Conservation (phyloP, 2,329 filamentous ascomycete species). For the Fusarium pseudograminearum region DNA sequence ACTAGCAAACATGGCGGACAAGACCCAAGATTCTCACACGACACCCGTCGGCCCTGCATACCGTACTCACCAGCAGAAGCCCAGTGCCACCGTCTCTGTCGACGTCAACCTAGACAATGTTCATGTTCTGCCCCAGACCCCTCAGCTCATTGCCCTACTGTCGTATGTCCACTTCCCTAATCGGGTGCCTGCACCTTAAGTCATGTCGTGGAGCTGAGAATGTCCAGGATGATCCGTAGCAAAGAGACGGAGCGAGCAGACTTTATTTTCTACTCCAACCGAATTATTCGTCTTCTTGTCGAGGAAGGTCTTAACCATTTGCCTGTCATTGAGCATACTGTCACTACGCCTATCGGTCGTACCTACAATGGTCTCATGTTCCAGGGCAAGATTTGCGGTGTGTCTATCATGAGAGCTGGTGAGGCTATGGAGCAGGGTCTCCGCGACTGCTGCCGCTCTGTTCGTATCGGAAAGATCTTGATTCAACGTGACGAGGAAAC, state of each 20-base stretch:
- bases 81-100: constrained; percentile 88
- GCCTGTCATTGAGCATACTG: constrained; percentile 86
- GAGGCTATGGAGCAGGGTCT: constrained; percentile 99
- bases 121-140: constrained; percentile 89
- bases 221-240: constrained; percentile 91
- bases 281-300: constrained; percentile 95
- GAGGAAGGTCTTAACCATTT: constrained; percentile 98
- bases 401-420: constrained; percentile 97
- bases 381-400: constrained; percentile 97
- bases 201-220: constrained; percentile 39
- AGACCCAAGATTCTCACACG: constrained; percentile 52
- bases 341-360: constrained; percentile 91
- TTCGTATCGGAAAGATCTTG: constrained; percentile 97
- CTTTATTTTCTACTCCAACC: constrained; percentile 99
- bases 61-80: constrained; percentile 79
- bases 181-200: constrained; percentile 15
- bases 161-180: constrained; percentile 75
- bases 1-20: constrained; percentile 48
- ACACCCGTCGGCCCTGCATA: constrained; percentile 86
- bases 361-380: constrained; percentile 93
- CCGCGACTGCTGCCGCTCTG: constrained; percentile 96
- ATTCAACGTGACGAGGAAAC: constrained; percentile 99
- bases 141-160: constrained; percentile 95
- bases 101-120: constrained; percentile 87
- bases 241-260: constrained; percentile 90